Evolutionary conservation across 2,329 filamentous ascomycete species (phyloP).

Genomic region (Fusarium irregulare): DNA sequence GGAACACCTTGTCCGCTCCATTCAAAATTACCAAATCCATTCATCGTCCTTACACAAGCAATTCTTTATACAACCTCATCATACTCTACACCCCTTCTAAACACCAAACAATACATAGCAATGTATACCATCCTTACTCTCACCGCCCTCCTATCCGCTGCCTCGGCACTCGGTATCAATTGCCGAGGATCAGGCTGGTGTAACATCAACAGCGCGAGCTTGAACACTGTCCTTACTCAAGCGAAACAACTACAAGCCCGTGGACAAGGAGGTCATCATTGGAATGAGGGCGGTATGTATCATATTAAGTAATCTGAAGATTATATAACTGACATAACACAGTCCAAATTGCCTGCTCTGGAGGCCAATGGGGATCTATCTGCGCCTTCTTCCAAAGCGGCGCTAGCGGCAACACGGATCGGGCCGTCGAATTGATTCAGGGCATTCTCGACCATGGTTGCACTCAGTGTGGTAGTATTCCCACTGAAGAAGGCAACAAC

Average conservation of each 20-base stretch:
- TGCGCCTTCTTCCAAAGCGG: not conserved
- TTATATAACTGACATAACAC: fast-evolving
- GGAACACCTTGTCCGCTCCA: not conserved
- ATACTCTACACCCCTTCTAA: not conserved
- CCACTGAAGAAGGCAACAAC: not conserved
- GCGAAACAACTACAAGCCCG: not conserved
- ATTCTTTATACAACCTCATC: not conserved
- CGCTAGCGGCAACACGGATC: not conserved
- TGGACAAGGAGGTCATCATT: not conserved
- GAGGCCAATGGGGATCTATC: not conserved
- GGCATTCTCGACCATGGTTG: slow-evolving; percentile 1
- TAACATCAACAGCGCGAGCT: not conserved
- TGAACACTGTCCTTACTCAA: not conserved
- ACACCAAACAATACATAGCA: not conserved
- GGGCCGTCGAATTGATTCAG: not conserved
- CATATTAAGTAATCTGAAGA: not conserved
- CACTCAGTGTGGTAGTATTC: slow-evolving; percentile 7
- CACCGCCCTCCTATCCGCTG: not conserved
- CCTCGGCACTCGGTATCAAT: not conserved
- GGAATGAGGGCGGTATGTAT: not conserved
- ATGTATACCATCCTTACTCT: not conserved
- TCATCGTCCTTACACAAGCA: not conserved
- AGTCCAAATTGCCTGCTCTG: not conserved
- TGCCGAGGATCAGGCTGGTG: not conserved
- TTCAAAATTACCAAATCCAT: no score